Percentiles rank a stretch among this genome's conserved stretches.
Conservation (phyloP, 768 basidiomycete genomes). For the Lyophyllum atratum region DNA sequence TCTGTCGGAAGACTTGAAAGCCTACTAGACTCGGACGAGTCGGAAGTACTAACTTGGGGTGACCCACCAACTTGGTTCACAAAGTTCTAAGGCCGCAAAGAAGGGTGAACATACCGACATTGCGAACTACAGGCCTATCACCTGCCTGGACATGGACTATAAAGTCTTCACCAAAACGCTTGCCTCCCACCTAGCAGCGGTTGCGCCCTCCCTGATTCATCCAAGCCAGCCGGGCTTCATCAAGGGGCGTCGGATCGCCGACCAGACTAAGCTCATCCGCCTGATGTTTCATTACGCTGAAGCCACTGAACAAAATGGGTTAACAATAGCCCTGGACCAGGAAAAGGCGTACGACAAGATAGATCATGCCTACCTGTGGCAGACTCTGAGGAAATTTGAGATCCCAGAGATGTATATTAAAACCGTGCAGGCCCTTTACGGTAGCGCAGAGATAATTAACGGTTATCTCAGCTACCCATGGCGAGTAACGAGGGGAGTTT, state of each 20-base stretch:
- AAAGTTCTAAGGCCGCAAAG: too few species aligned
- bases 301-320: constrained; percentile 9
- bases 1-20: too few species aligned
- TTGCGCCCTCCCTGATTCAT: neutral
- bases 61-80: too few species aligned
- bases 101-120: constrained; percentile 32
- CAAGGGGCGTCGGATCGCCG: constrained; percentile 22
- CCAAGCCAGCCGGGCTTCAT: constrained; percentile 8
- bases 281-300: constrained; percentile 22
- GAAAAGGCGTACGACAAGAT: constrained; percentile 30
- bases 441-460: constrained; percentile 8
- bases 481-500: constrained; percentile 1
- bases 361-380: constrained; percentile 5
- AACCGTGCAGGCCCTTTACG: constrained; percentile 14
- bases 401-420: constrained; percentile 17
- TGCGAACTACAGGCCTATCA: constrained; percentile 39
- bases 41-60: too few species aligned
- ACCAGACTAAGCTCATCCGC: constrained; percentile 31
- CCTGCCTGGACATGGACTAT: constrained; percentile 36
- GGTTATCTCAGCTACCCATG: constrained; percentile 7
- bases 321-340: constrained; percentile 35
- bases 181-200: neutral
- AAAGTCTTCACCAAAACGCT: constrained; percentile 24
- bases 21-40: too few species aligned
- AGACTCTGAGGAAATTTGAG: neutral